Conservation (phyloP, 1,284 basidiomycete genomes). For the Ceratobasidium sp. region DNA sequence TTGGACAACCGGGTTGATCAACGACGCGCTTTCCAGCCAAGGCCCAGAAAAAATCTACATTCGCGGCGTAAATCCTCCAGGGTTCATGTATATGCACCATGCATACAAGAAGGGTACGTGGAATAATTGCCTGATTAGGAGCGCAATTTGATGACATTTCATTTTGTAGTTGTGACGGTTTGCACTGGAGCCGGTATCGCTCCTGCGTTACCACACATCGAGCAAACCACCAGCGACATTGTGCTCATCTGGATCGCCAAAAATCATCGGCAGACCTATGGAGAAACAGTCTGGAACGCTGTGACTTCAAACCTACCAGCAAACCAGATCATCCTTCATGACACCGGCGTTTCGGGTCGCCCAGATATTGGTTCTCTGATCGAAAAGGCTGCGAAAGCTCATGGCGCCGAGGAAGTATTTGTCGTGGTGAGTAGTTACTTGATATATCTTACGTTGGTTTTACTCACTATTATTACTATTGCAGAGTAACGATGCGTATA, state of each 20-base stretch:
- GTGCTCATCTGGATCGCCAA: slow-evolving; percentile 35
- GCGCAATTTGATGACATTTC: not conserved
- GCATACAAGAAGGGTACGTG: slow-evolving; percentile 32
- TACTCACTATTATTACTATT: not conserved
- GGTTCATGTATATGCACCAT: slow-evolving; percentile 37
- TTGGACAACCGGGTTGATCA: slow-evolving; percentile 28
- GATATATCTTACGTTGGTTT: not conserved
- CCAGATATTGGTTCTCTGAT: slow-evolving; percentile 23
- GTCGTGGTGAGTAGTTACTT: slow-evolving; percentile 10
- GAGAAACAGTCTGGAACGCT: slow-evolving; percentile 29
- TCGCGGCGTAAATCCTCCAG: slow-evolving; percentile 17
- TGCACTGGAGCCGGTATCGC: slow-evolving; percentile 34
- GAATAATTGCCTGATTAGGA: not conserved
- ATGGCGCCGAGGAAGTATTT: slow-evolving; percentile 31
- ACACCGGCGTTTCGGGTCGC: slow-evolving; percentile 23
- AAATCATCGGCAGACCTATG: slow-evolving; percentile 26
- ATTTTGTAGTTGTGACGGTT: slow-evolving; percentile 16
- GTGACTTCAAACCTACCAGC: slow-evolving; percentile 15
- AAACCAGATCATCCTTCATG: slow-evolving; percentile 19
- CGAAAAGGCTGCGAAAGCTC: slow-evolving; percentile 20
- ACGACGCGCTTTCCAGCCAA: not conserved
- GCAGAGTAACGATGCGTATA: slow-evolving; percentile 33
- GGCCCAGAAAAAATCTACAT: slow-evolving; percentile 30
- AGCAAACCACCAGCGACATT: slow-evolving; percentile 32
- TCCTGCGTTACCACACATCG: slow-evolving; percentile 30